Base-by-base conservation (phyloP, 179 eudicot genomes). In the Sideroxylon spinosum region DNA sequence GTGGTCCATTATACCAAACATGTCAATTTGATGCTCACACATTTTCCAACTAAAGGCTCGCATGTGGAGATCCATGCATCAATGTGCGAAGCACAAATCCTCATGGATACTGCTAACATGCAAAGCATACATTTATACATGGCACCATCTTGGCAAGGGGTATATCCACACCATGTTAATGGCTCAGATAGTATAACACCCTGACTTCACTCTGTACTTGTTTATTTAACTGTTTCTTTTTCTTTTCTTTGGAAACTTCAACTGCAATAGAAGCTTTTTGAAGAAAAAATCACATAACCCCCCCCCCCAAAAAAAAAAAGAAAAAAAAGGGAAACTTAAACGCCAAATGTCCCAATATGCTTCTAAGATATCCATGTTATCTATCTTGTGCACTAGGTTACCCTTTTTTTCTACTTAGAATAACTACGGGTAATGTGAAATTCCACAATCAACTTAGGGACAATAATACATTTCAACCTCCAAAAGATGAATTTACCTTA, bases 401-500 rank as follows among this genome's bases (percentile, higher is more conserved):
- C 44, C 44, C 44, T 37, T 37, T 37, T 37, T 37, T 37, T 28
- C 26, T 60, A 25, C 49, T 19, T 61, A 73, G 5, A 16, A 57
- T 17, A 29, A 62, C 61, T 74, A 48, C 16, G 59, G 63, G n/a
- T 52, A 50, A 65, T 65, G 65, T 20, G 6, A 79, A 77, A 68
- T 71, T 72, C 17, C 8, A 68, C 13, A 50, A 59, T 46, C n/a
- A 48, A 63, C 56, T 71, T 57, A 37, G 26, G 44, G 49, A 26
- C 17, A 29, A 50, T 20, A 5, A 49, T 37, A 0, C 44, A 37
- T 37, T 37, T 6, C 44, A 37, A 29, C 64, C 19, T 44, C 53
- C 17, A 56, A 32, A 67, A 81, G 69, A 71, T 1, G 16, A 44
- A 79, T n/a, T 17, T 89, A 95, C 99, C 98, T 95, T 95, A 79